A percentile compares a stretch with the other conserved stretches of the same genome.
phyloP scores from a whole-genome alignment of 2,329 filamentous ascomycete genomes.

The Didymella pomorum region DNA sequence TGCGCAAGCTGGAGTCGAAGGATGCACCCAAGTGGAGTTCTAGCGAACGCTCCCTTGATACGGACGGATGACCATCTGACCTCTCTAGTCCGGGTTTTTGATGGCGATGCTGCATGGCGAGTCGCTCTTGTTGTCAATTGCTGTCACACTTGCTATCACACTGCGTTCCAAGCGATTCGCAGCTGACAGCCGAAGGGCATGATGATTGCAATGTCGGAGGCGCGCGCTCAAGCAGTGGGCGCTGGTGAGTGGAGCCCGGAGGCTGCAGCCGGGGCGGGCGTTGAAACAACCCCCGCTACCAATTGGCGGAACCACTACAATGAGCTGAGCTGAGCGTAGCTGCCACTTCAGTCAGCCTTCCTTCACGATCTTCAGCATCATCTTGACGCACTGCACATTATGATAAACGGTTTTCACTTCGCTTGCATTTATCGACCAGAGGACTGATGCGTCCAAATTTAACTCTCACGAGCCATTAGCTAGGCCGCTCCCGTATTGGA shows the following conservation, averaged over 20 bases:
- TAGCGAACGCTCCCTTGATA: slow-evolving; percentile 19
- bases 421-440: slow-evolving; percentile 12
- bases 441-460: slow-evolving; percentile 20
- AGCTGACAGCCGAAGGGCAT: slow-evolving; percentile 23
- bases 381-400: slow-evolving; percentile 6
- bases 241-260: slow-evolving; percentile 25
- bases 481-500: slow-evolving; percentile 20
- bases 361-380: slow-evolving; percentile 4
- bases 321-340: slow-evolving; percentile 9
- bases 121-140: slow-evolving; percentile 19
- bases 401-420: slow-evolving; percentile 15
- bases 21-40: slow-evolving; percentile 16
- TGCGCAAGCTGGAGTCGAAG: slow-evolving; percentile 14
- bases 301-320: slow-evolving; percentile 7
- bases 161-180: slow-evolving; percentile 25
- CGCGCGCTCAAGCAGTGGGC: slow-evolving; percentile 34
- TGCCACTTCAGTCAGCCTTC: slow-evolving; percentile 9
- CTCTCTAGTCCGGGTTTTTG: slow-evolving; percentile 8
- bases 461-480: slow-evolving; percentile 17
- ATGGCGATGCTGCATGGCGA: slow-evolving; percentile 22
- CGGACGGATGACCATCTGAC: slow-evolving; percentile 17
- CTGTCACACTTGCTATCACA: slow-evolving; percentile 34
- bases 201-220: slow-evolving; percentile 26
- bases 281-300: slow-evolving; percentile 28
- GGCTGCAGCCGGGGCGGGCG: slow-evolving; percentile 18